Conservation (phyloP, 2,329 filamentous ascomycete genomes). For the Botrytis medusae region DNA sequence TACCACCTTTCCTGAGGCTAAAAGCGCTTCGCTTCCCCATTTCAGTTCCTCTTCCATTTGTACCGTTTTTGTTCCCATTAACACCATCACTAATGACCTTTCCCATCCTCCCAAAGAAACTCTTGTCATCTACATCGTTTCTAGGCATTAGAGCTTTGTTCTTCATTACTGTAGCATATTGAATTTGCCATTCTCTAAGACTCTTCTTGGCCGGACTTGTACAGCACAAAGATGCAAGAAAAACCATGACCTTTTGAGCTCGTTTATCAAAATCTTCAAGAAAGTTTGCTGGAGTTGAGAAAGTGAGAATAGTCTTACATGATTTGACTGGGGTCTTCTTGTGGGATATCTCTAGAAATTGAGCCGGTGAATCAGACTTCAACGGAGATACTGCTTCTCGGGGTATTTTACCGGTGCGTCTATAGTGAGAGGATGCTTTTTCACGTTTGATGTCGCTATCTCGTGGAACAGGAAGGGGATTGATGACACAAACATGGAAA, state of each 20-base stretch:
- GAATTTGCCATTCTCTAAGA: constrained; percentile 50
- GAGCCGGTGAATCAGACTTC: background rate
- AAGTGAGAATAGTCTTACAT: background rate
- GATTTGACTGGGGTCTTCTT: constrained; percentile 6
- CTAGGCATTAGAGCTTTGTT: constrained; percentile 25
- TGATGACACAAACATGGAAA: constrained; percentile 32
- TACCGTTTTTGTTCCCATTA: background rate
- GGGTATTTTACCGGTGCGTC: background rate
- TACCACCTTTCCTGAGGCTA: constrained; percentile 12
- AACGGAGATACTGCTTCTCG: background rate
- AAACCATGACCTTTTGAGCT: constrained; percentile 47
- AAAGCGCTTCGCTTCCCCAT: constrained; percentile 23
- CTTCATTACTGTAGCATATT: constrained; percentile 43
- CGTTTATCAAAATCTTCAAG: constrained; percentile 46
- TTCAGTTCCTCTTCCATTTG: constrained; percentile 6
- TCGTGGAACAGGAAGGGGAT: constrained; percentile 16
- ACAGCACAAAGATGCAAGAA: constrained; percentile 49
- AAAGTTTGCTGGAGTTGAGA: constrained; percentile 4
- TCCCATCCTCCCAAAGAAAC: constrained; percentile 15
- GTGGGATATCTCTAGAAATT: background rate
- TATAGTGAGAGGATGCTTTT: background rate
- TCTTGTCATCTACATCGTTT: constrained; percentile 24
- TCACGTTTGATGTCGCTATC: constrained; percentile 10
- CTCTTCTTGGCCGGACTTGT: constrained; percentile 51
- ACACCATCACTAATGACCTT: constrained; percentile 17